These are phyloP conservation scores for Verbascum thapsus DNA, from an alignment of 257 asterid genomes.

Conservation along the genomic window DNA sequence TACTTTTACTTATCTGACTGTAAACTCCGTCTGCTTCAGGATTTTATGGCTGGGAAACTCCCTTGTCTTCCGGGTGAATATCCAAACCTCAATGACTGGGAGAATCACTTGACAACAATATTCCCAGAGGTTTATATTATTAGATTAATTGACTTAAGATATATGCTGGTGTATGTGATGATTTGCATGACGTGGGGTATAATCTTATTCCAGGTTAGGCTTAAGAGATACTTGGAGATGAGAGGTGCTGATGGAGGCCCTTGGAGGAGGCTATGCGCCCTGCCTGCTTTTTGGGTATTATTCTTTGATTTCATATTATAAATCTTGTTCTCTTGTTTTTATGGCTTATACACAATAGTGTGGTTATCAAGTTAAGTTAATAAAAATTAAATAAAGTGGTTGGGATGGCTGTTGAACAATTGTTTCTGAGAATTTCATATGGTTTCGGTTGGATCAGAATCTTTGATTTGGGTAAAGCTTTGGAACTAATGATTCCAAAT, in stretches of 20 bases:
- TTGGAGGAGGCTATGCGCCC: constrained; percentile 94
- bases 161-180: constrained; percentile 11
- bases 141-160: constrained; percentile 29
- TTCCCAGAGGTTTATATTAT: constrained; percentile 79
- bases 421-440: background rate
- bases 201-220: constrained; percentile 74
- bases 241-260: constrained; percentile 99
- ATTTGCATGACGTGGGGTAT: constrained; percentile 21
- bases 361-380: constrained; percentile 3
- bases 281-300: constrained; percentile 96
- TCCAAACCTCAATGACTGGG: constrained; percentile 95
- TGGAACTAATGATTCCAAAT: too few relatives aligned
- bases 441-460: too few relatives aligned
- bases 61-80: constrained; percentile 85
- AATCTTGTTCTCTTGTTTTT: constrained; percentile 1
- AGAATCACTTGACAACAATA: constrained; percentile 94
- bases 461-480: too few relatives aligned
- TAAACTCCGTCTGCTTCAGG: constrained; percentile 50
- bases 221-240: constrained; percentile 96
- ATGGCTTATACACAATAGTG: background rate
- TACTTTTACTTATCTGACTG: constrained; percentile 18
- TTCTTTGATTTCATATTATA: background rate
- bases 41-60: constrained; percentile 93
- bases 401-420: background rate
- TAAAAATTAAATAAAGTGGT: constrained; percentile 5